Evolutionary conservation across 768 basidiomycete species (phyloP), one percentile per base, ranked within the genome.

Genomic region (Chalciporus chontae): DNA sequence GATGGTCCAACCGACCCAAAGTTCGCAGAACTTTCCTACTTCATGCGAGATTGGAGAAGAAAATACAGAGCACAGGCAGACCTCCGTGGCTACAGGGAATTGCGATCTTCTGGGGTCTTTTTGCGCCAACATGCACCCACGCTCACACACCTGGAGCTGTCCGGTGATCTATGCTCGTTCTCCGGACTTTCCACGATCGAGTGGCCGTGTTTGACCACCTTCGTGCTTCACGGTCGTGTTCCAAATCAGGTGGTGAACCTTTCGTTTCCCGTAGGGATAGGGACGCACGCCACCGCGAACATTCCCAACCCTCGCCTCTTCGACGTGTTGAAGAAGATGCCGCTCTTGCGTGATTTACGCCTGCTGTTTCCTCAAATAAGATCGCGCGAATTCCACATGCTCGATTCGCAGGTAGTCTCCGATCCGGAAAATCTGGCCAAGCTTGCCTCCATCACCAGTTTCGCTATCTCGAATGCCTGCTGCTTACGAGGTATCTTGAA

Each of bases 391-490:
- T 68, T 57, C 43, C 57, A 55, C 26, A 23, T 70, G 0, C 63
- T 69, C 36, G 68, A 67, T 36, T 42, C 44, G 15, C 48, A 52
- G 34, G 34, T 47, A 40, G 45, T 60, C 13, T 43, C 66, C 21
- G 43, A 62, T 26, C 62, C 56, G 1, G 48, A 55, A 24, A 59
- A 60, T 31, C n/a, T 57, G 1, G 55, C 52, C 31, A 68, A 69
- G 27, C 63, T 68, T 6, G 68, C 69, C 11, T 69, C 69, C 27
- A 26, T 69, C 18, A 63, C 69, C 15, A 69, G 60, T 26, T 69
- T 69, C 34, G 67, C 68, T 36, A 60, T 71, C 17, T 71, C 69
- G 6, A 71, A 71, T 21, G 68, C 69, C 38, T 69, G 68, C 45
- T 47, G 29, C 27, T 62, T 69, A 19, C 45, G 60, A 0, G 68